phyloP scores from a whole-genome alignment of 1,284 basidiomycete species.

The Leccinum brunneo-olivaceum region DNA sequence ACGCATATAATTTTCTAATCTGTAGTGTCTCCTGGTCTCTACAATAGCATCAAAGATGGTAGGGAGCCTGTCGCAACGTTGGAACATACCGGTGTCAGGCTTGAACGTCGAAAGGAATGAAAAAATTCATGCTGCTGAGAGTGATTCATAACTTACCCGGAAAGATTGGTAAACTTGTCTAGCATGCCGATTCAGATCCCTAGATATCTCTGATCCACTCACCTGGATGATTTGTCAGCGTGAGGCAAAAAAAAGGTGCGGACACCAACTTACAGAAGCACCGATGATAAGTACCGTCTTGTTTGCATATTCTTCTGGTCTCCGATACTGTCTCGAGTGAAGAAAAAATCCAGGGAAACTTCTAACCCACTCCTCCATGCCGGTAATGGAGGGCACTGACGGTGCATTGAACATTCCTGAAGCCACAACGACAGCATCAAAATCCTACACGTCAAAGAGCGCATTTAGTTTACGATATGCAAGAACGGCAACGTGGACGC shows the following conservation, averaged over 20 bases:
- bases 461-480: not conserved
- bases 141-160: conserved; percentile 8
- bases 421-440: conserved; percentile 17
- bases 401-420: conserved; percentile 13
- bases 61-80: not conserved
- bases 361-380: conserved; percentile 28
- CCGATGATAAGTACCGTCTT: conserved; percentile 44
- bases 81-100: conserved; percentile 5
- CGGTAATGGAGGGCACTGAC: conserved; percentile 13
- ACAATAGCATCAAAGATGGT: not conserved
- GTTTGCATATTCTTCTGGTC: conserved; percentile 33
- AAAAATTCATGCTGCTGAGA: not conserved
- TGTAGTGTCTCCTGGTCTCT: conserved; percentile 1
- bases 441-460: conserved; percentile 7
- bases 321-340: conserved; percentile 43
- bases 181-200: conserved; percentile 10
- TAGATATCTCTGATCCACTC: conserved; percentile 15
- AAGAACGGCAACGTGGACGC: not conserved
- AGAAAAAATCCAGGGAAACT: conserved; percentile 32
- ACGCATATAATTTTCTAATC: not conserved
- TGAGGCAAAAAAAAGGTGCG: not conserved
- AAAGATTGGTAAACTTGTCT: conserved; percentile 11
- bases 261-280: conserved; percentile 17
- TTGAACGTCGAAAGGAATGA: not conserved
- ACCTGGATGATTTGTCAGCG: conserved; percentile 4